phyloP scores from a whole-genome alignment of 441 rosid species.

The Eugenia klotzschiana region DNA sequence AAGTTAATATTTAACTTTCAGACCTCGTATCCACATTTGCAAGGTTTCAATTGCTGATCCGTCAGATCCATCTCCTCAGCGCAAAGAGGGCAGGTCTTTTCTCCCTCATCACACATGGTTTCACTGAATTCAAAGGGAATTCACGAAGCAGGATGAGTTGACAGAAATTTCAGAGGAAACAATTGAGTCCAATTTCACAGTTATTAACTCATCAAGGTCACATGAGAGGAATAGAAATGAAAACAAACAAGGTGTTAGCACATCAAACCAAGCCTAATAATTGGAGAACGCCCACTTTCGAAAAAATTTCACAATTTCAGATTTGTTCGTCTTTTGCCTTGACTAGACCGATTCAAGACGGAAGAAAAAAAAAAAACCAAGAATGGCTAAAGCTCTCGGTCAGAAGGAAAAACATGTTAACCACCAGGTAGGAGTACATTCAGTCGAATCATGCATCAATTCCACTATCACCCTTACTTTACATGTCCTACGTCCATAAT shows the following conservation, averaged over 20 bases:
- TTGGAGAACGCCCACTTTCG: background rate
- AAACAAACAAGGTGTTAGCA: background rate
- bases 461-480: background rate
- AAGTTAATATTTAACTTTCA: background rate
- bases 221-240: background rate
- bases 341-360: background rate
- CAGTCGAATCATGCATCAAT: background rate
- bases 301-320: background rate
- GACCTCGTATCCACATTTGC: slow-evolving; percentile 91
- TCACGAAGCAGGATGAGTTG: background rate
- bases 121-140: slow-evolving; percentile 9
- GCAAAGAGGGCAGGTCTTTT: slow-evolving; percentile 83
- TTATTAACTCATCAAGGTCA: background rate
- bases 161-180: background rate
- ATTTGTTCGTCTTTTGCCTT: background rate
- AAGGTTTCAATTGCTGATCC: slow-evolving; percentile 89
- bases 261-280: background rate
- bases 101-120: slow-evolving; percentile 77
- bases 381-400: background rate
- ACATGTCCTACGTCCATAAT: background rate
- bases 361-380: background rate
- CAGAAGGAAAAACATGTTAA: background rate
- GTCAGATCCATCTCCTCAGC: slow-evolving; percentile 94
- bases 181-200: background rate
- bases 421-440: background rate